Conservation (phyloP, 2,329 filamentous ascomycete species). For the Apiospora koreana region DNA sequence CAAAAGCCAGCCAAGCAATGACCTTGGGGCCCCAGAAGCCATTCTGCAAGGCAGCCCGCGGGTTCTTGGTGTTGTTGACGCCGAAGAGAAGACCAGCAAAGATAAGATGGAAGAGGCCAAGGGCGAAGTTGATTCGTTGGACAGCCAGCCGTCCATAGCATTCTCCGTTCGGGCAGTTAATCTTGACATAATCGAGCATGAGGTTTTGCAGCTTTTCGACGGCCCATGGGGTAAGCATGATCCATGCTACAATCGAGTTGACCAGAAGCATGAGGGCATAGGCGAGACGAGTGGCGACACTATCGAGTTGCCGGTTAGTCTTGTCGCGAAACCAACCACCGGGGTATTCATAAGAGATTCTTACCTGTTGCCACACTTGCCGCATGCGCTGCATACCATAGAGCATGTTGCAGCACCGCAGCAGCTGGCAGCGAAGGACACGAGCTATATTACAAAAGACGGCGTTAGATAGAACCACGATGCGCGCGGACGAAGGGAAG, state of each 20-base stretch:
- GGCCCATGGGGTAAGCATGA: slow-evolving; percentile 99
- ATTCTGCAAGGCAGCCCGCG: slow-evolving; percentile 87
- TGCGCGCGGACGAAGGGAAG: slow-evolving; percentile 3
- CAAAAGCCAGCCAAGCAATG: slow-evolving; percentile 80
- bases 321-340: neutral
- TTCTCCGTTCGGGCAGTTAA: slow-evolving; percentile 85
- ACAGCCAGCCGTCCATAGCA: slow-evolving; percentile 97
- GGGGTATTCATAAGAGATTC: slow-evolving; percentile 10
- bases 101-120: slow-evolving; percentile 89
- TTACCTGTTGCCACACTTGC: slow-evolving; percentile 94
- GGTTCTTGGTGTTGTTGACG: slow-evolving; percentile 83
- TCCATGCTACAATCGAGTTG: slow-evolving; percentile 97
- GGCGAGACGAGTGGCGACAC: slow-evolving; percentile 94
- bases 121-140: slow-evolving; percentile 95
- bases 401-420: slow-evolving; percentile 97
- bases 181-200: slow-evolving; percentile 93
- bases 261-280: slow-evolving; percentile 92
- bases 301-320: slow-evolving; percentile 36
- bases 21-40: slow-evolving; percentile 99
- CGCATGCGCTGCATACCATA: slow-evolving; percentile 91
- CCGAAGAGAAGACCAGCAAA: slow-evolving; percentile 84
- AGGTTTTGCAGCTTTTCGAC: slow-evolving; percentile 93
- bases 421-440: slow-evolving; percentile 83
- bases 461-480: neutral
- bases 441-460: slow-evolving; percentile 52